Evolutionary conservation across 2,329 filamentous ascomycete species (phyloP).

Genomic region (Zymoseptoria passerinii): DNA sequence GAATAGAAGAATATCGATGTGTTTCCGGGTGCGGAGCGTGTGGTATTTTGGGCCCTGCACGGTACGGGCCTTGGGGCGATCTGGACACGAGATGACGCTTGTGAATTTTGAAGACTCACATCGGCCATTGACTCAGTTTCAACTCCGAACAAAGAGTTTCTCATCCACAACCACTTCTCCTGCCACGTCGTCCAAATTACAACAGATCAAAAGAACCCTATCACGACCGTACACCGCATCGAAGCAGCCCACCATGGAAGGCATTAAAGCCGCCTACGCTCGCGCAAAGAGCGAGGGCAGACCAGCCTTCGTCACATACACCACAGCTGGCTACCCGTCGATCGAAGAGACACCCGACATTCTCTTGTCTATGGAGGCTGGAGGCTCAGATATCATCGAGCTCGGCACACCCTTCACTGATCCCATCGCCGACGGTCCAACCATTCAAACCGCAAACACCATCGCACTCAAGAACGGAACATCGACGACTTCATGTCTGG

Average conservation of each 20-base stretch:
- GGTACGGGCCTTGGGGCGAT: not conserved
- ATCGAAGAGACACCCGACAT: constrained; percentile 75
- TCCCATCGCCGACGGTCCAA: constrained; percentile 94
- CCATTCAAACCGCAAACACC: constrained; percentile 92
- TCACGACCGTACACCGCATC: not conserved
- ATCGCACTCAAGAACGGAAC: constrained; percentile 81
- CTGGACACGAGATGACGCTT: not conserved
- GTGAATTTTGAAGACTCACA: not conserved
- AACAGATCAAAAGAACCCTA: not conserved
- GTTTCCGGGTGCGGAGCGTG: no score
- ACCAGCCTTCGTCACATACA: constrained; percentile 85
- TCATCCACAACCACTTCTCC: not conserved
- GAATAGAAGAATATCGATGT: no score
- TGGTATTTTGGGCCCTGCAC: not conserved
- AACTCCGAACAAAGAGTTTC: not conserved
- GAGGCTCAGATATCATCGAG: constrained; percentile 91
- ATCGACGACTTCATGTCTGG: constrained; percentile 67
- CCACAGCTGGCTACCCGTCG: constrained; percentile 86
- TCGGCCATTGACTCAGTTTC: not conserved
- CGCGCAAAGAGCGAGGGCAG: constrained; percentile 44
- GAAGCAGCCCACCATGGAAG: constrained; percentile 34
- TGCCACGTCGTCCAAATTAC: not conserved
- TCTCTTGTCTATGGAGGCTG: constrained; percentile 81
- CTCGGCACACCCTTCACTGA: constrained; percentile 95
- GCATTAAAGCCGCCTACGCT: constrained; percentile 43